A percentile compares a stretch with the other conserved stretches of the same genome.
Conservation (phyloP, 148 eudicot genomes). For the Vaccinium corymbosum region DNA sequence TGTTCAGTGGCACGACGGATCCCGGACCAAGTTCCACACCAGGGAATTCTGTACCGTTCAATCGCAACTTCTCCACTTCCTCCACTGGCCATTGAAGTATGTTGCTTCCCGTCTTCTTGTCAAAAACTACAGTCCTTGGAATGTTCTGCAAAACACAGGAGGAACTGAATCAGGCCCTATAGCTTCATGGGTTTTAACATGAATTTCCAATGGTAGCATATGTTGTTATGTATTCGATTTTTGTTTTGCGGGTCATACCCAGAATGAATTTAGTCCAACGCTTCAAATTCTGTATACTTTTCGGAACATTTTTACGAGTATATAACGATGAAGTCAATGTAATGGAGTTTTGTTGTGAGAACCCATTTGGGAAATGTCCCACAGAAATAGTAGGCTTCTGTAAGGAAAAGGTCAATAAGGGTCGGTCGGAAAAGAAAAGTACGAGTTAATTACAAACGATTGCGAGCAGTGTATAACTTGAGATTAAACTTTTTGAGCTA, state of each 20-base stretch:
- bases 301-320: not conserved
- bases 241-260: not conserved
- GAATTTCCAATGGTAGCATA: not conserved
- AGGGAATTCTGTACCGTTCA: slow-evolving; percentile 24
- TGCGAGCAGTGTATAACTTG: no score
- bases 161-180: not conserved
- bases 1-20: slow-evolving; percentile 50
- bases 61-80: slow-evolving; percentile 65
- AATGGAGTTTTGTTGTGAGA: no score
- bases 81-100: slow-evolving; percentile 80
- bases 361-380: not conserved
- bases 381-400: no score
- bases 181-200: not conserved
- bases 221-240: not conserved
- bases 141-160: slow-evolving; percentile 37
- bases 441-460: no score
- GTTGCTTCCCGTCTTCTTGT: slow-evolving; percentile 65
- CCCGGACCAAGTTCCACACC: slow-evolving; percentile 56
- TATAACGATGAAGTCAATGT: not conserved
- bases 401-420: no score
- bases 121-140: slow-evolving; percentile 77
- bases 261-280: not conserved
- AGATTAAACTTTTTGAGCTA: no score
- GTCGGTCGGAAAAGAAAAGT: no score
- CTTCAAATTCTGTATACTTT: not conserved